Conservation (phyloP, 352 stramenopile genomes). For the Blastocystis sp. region DNA sequence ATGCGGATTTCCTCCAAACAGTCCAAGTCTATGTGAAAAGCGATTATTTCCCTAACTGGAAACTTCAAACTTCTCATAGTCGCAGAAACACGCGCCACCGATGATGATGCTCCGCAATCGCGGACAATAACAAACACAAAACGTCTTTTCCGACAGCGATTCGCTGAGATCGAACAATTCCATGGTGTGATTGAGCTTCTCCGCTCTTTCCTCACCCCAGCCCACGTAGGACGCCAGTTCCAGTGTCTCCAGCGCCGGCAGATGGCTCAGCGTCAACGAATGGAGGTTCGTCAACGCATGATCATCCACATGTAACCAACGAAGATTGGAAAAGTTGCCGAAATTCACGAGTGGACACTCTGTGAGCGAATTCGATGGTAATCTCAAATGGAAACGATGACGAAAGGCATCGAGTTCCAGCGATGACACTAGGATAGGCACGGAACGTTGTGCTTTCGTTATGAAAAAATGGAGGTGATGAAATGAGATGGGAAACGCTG, state of each 20-base stretch:
- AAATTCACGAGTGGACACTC: background rate
- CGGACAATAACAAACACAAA: background rate
- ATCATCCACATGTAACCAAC: background rate
- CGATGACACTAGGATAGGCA: background rate
- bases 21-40: background rate
- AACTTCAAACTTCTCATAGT: background rate
- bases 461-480: background rate
- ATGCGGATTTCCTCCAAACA: background rate
- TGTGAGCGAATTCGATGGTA: background rate
- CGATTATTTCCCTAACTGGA: too few species aligned
- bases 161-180: background rate
- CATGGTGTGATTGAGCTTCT: background rate
- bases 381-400: background rate
- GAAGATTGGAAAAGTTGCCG: background rate
- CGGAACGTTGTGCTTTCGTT: background rate
- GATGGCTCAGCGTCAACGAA: background rate
- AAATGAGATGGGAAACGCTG: background rate
- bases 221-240: background rate
- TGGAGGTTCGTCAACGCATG: background rate
- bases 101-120: background rate
- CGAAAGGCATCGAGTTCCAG: background rate
- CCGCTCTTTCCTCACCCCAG: background rate
- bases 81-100: background rate
- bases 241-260: background rate
- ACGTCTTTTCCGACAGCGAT: background rate